A percentile compares a stretch with the other conserved stretches of the same genome.
These are phyloP conservation scores for Chamaecrista fasciculata DNA, from an alignment of 306 rosid genomes.

Conservation along the genomic window DNA sequence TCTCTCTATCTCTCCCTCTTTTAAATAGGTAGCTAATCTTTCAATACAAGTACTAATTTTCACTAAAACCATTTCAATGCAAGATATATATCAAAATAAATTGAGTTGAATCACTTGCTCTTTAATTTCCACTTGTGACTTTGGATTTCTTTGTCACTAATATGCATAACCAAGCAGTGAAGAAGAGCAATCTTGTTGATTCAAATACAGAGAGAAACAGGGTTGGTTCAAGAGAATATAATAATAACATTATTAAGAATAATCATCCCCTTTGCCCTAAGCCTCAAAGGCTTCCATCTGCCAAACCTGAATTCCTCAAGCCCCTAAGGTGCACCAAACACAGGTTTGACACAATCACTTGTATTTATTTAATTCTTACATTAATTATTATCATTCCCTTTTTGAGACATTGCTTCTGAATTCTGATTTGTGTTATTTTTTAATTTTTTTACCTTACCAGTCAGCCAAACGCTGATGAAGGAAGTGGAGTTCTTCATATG, in stretches of 20 bases:
- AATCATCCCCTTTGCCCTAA: conserved; percentile 69
- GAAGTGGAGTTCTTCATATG: conserved; percentile 51
- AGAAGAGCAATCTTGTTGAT: conserved; percentile 55
- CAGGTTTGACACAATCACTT: conserved; percentile 29
- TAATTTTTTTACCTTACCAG: conserved; percentile 32
- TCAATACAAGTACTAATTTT: conserved; percentile 22
- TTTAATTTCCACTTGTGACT: conserved; percentile 42
- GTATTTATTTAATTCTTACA: background rate
- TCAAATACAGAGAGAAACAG: conserved; percentile 37
- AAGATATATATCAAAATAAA: conserved; percentile 37
- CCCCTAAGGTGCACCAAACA: conserved; percentile 58
- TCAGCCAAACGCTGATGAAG: conserved; percentile 42
- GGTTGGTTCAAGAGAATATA: conserved; percentile 34
- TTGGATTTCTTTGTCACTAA: background rate
- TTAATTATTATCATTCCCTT: no score
- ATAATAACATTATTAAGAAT: no score
- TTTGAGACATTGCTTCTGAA: background rate
- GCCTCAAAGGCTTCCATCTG: conserved; percentile 51
- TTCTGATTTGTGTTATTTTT: no score
- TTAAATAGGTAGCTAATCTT: conserved; percentile 47
- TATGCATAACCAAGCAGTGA: conserved; percentile 60
- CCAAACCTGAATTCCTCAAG: conserved; percentile 63
- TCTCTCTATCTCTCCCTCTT: conserved; percentile 32
- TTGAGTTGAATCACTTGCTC: conserved; percentile 34
- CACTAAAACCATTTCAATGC: conserved; percentile 36